A percentile compares a stretch with the other conserved stretches of the same genome.
Evolutionary conservation across 2,329 filamentous ascomycete genomes (phyloP).

Genomic region (Emergomyces orientalis): DNA sequence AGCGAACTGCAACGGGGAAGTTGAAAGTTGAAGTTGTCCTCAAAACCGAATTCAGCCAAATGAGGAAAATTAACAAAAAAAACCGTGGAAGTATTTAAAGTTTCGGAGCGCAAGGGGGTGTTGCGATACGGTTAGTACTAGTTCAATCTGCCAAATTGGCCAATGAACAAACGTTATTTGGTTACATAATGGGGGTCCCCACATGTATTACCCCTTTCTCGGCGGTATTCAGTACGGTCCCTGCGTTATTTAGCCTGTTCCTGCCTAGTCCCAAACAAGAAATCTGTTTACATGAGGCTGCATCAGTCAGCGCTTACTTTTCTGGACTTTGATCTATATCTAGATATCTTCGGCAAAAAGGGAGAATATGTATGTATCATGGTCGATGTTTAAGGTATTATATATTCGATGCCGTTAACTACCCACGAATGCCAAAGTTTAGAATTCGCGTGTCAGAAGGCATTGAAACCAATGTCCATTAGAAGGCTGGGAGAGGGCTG

Average conservation of each 20-base stretch:
- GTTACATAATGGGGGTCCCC: too few species aligned
- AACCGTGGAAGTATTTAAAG: background rate
- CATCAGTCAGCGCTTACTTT: too few species aligned
- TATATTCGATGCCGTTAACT: too few species aligned
- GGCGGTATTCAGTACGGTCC: background rate
- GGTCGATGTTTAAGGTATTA: too few species aligned
- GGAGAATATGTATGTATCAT: too few species aligned
- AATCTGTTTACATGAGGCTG: background rate
- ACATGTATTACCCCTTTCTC: background rate
- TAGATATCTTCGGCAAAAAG: too few species aligned
- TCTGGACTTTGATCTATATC: too few species aligned
- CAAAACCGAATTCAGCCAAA: background rate
- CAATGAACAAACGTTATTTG: too few species aligned
- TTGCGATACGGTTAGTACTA: background rate
- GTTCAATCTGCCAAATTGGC: background rate
- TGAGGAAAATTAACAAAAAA: background rate
- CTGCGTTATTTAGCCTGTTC: background rate
- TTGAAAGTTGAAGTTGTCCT: slow-evolving; percentile 4
- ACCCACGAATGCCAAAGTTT: too few species aligned
- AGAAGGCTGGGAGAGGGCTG: too few species aligned
- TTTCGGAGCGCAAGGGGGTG: background rate
- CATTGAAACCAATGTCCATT: too few species aligned
- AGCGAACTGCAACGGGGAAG: background rate
- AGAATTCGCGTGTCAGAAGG: too few species aligned
- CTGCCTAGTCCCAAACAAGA: background rate